Evolutionary conservation across 192 early-diverging fungal species (phyloP).

Genomic region (Coemansia biformis): DNA sequence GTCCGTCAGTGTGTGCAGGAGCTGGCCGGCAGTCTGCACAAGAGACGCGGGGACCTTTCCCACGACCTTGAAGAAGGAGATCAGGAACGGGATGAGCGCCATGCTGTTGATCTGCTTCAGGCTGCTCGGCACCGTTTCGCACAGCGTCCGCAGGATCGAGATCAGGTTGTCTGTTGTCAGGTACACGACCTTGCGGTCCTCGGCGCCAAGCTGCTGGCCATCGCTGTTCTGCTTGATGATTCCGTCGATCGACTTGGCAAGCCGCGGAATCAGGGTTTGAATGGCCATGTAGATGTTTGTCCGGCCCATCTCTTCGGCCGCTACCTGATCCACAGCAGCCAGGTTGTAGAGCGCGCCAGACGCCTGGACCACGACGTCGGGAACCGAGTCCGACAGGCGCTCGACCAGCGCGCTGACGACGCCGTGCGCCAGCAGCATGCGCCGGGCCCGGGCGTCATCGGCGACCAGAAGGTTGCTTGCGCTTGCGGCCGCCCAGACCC

Average conservation of each 20-base stretch:
- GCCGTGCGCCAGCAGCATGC: conserved; percentile 69
- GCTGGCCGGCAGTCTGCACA: conserved; percentile 59
- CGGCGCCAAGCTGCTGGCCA: conserved; percentile 31
- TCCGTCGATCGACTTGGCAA: conserved; percentile 43
- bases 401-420: conserved; percentile 63
- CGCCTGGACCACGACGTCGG: conserved; percentile 68
- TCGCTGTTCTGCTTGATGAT: conserved; percentile 30
- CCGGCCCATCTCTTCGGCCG: conserved; percentile 38
- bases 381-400: conserved; percentile 63
- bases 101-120: conserved; percentile 64
- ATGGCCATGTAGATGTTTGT: conserved; percentile 38
- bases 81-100: conserved; percentile 58
- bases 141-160: conserved; percentile 44
- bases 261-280: conserved; percentile 35
- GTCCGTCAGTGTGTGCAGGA: conserved; percentile 77
- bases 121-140: conserved; percentile 66
- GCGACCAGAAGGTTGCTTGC: conserved; percentile 67
- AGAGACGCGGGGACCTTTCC: conserved; percentile 34
- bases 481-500: conserved; percentile 85
- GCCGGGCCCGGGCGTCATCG: conserved; percentile 40
- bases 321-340: conserved; percentile 42
- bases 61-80: conserved; percentile 60
- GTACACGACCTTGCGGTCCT: conserved; percentile 44
- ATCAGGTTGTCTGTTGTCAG: conserved; percentile 46
- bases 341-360: conserved; percentile 61